Evolutionary conservation across 176 grass and related monocot species (phyloP).

Genomic region (Bothriochloa decipiens): DNA sequence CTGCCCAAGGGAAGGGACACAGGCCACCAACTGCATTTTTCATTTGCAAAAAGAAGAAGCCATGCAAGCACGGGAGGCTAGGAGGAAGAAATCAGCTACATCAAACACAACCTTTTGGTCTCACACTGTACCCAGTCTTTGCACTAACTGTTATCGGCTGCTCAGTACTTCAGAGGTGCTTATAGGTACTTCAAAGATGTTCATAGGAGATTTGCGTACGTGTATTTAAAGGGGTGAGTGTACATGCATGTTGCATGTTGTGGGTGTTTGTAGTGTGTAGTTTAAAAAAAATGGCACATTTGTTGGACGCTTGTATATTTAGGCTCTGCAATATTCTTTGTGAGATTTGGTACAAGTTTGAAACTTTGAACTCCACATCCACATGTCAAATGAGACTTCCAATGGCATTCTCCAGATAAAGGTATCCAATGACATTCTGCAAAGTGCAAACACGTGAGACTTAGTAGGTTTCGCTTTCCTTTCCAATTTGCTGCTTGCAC

Average conservation of each 20-base stretch:
- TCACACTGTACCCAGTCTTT: neutral
- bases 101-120: neutral
- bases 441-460: neutral
- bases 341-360: neutral
- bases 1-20: slow-evolving; percentile 21
- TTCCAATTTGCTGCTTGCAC: neutral
- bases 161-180: too few relatives aligned
- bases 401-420: neutral
- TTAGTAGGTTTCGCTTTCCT: neutral
- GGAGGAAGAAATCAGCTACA: neutral
- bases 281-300: neutral
- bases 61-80: slow-evolving; percentile 19
- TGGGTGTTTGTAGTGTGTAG: too few relatives aligned
- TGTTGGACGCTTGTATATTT: neutral
- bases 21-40: slow-evolving; percentile 19
- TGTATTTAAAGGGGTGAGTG: too few relatives aligned
- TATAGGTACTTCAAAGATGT: too few relatives aligned
- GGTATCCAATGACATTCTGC: neutral
- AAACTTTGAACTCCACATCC: neutral
- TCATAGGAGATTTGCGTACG: too few relatives aligned
- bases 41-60: slow-evolving; percentile 22
- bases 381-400: neutral
- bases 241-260: too few relatives aligned
- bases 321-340: neutral
- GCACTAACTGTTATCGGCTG: neutral